Conservation (phyloP, 768 basidiomycete genomes). For the Collybia mongolica region DNA sequence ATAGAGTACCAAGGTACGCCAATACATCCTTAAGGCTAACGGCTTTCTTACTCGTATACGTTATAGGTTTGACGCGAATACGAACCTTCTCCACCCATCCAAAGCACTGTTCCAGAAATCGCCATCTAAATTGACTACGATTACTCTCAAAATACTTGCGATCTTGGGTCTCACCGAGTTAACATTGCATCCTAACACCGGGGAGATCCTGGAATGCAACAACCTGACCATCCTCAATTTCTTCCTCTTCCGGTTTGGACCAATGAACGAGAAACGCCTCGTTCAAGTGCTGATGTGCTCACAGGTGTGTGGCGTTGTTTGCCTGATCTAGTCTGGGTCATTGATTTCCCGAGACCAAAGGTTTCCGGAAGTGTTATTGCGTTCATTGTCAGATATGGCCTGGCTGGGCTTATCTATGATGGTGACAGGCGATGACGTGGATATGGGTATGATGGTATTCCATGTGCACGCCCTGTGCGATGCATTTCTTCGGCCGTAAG, state of each 20-base stretch:
- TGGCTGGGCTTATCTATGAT: slow-evolving; percentile 88
- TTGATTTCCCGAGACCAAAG: slow-evolving; percentile 29
- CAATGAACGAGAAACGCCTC: slow-evolving; percentile 82
- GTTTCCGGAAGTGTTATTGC: slow-evolving; percentile 75
- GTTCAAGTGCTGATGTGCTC: slow-evolving; percentile 70
- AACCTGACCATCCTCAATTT: slow-evolving; percentile 93
- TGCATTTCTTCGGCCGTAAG: background rate
- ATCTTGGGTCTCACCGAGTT: slow-evolving; percentile 67
- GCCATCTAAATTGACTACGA: slow-evolving; percentile 50
- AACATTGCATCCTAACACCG: slow-evolving; percentile 50
- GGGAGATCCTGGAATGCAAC: slow-evolving; percentile 66
- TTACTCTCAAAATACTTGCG: slow-evolving; percentile 61
- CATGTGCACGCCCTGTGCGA: slow-evolving; percentile 3
- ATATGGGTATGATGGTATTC: background rate
- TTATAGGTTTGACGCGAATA: slow-evolving; percentile 69
- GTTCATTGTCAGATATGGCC: slow-evolving; percentile 86
- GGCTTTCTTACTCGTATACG: slow-evolving; percentile 3
- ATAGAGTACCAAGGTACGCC: slow-evolving; percentile 84
- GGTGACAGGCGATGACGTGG: slow-evolving; percentile 74
- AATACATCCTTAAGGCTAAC: background rate
- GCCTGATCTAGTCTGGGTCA: background rate
- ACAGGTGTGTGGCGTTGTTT: slow-evolving; percentile 49
- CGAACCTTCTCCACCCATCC: slow-evolving; percentile 80
- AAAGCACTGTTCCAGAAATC: slow-evolving; percentile 57
- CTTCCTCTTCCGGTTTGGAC: slow-evolving; percentile 75